Evolutionary conservation across 2,329 filamentous ascomycete genomes (phyloP).

Genomic region (Paecilomyces niveus): DNA sequence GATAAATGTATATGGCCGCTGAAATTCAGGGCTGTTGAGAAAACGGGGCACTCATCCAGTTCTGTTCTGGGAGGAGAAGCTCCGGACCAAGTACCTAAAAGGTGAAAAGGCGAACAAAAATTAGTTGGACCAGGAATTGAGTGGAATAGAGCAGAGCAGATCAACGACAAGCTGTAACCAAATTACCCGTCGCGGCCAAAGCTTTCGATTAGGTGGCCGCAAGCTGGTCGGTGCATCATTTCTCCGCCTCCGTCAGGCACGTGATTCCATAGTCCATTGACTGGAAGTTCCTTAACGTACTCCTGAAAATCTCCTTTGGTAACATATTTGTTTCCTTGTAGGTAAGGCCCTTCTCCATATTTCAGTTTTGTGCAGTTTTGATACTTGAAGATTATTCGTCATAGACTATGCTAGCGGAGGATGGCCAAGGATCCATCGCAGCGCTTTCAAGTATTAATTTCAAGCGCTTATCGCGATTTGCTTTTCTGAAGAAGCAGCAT

Average conservation of each 20-base stretch:
- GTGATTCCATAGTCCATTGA: background rate
- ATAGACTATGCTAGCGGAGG: too few species aligned
- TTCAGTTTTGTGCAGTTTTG: too few species aligned
- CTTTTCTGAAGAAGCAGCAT: too few species aligned
- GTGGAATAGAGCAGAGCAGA: background rate
- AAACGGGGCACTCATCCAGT: background rate
- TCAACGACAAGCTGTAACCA: background rate
- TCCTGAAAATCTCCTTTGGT: too few species aligned
- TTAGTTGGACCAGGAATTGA: background rate
- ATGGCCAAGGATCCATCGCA: too few species aligned
- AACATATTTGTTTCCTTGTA: too few species aligned
- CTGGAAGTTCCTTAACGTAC: too few species aligned
- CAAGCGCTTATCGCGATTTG: too few species aligned
- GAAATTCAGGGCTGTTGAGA: background rate
- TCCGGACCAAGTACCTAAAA: background rate
- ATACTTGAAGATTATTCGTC: too few species aligned
- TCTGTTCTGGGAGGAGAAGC: background rate
- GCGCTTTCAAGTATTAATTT: too few species aligned
- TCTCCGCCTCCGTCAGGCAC: background rate
- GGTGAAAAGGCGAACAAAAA: background rate
- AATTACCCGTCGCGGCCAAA: background rate
- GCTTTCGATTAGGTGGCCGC: slow-evolving; percentile 18
- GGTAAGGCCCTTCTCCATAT: too few species aligned
- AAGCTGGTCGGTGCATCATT: slow-evolving; percentile 4
- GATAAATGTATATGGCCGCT: background rate